Percentiles rank a stretch among this genome's conserved stretches.
Evolutionary conservation across 495 filamentous ascomycete species (phyloP).

Genomic region (Penicillium coprophilum): DNA sequence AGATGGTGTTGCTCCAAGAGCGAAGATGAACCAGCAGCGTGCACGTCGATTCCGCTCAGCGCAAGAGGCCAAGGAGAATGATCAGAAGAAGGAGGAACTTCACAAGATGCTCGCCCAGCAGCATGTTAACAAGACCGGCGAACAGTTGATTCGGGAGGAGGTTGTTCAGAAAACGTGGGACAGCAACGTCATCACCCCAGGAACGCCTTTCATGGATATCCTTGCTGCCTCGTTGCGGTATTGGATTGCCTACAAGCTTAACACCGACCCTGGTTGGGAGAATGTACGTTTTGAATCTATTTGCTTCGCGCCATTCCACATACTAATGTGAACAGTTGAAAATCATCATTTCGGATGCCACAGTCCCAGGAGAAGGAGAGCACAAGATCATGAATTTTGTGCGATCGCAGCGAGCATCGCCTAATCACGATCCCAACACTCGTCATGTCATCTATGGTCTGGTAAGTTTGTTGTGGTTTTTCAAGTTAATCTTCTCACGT

Average conservation of each 20-base stretch:
- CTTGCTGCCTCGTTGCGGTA: slow-evolving; percentile 89
- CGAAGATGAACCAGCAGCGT: slow-evolving; percentile 98
- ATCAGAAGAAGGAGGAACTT: slow-evolving; percentile 84
- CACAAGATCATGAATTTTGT: slow-evolving; percentile 99
- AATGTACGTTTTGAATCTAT: slow-evolving; percentile 5
- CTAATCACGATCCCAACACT: slow-evolving; percentile 94
- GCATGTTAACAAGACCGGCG: slow-evolving; percentile 54
- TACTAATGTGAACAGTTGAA: slow-evolving; percentile 60
- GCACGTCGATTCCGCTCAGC: slow-evolving; percentile 89
- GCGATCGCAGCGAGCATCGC: slow-evolving; percentile 84
- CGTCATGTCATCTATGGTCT: slow-evolving; percentile 93
- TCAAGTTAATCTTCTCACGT: not conserved
- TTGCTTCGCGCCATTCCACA: not conserved
- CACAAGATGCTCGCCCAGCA: slow-evolving; percentile 73
- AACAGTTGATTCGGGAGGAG: slow-evolving; percentile 60
- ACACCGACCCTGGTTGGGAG: slow-evolving; percentile 73
- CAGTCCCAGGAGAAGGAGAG: slow-evolving; percentile 95
- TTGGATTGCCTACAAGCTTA: slow-evolving; percentile 95
- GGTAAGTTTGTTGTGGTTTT: slow-evolving; percentile 28
- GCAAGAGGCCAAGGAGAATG: slow-evolving; percentile 90
- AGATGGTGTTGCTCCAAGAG: slow-evolving; percentile 92
- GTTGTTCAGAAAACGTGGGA: slow-evolving; percentile 92
- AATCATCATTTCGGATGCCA: slow-evolving; percentile 97
- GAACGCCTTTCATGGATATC: slow-evolving; percentile 98
- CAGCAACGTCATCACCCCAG: slow-evolving; percentile 93